phyloP scores from a whole-genome alignment of 1,284 basidiomycete species.

The Lentinula novae-zelandiae region DNA sequence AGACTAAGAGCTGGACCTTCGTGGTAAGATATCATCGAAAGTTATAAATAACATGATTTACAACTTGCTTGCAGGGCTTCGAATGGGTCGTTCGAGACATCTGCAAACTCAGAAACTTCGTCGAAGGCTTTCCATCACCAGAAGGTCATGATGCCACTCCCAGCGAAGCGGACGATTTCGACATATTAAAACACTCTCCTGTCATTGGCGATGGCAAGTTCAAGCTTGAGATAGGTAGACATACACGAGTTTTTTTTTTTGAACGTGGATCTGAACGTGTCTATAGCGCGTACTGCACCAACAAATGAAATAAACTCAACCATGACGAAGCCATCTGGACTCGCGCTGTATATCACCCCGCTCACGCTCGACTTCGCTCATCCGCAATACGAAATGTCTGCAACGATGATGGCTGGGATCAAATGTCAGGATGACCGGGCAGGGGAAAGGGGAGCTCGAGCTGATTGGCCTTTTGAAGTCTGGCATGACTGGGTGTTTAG shows the following conservation, averaged over 20 bases:
- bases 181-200: constrained; percentile 60
- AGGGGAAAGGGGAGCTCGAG: constrained; percentile 60
- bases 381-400: constrained; percentile 54
- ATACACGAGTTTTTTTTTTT: background rate
- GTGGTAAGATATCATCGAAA: constrained; percentile 34
- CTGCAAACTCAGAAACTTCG: constrained; percentile 48
- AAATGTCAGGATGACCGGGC: constrained; percentile 59
- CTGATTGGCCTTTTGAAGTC: constrained; percentile 72
- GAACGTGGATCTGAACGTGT: background rate
- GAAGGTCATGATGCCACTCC: constrained; percentile 19
- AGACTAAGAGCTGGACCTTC: constrained; percentile 60
- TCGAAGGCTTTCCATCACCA: constrained; percentile 36
- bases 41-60: background rate
- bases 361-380: constrained; percentile 57
- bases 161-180: constrained; percentile 38
- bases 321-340: constrained; percentile 25
- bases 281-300: constrained; percentile 26
- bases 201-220: constrained; percentile 70
- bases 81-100: constrained; percentile 64
- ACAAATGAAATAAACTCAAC: constrained; percentile 19
- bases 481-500: constrained; percentile 69
- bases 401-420: constrained; percentile 71
- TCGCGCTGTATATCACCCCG: constrained; percentile 70
- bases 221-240: constrained; percentile 63
- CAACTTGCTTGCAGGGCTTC: constrained; percentile 43